Base-by-base conservation (phyloP, 2,329 filamentous ascomycete genomes). In the Corynespora cassiicola region DNA sequence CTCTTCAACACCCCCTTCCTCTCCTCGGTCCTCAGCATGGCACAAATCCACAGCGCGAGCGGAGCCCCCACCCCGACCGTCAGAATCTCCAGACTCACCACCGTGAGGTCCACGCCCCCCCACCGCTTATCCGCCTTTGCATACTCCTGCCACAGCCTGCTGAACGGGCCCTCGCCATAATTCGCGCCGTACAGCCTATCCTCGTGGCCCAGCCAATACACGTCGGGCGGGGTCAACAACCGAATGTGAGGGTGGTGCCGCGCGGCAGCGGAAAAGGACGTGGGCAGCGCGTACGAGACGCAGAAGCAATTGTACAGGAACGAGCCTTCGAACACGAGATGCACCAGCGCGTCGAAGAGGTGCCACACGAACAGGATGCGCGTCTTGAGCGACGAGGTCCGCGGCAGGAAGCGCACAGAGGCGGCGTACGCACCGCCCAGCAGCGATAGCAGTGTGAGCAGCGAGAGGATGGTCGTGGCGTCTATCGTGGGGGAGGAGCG, bases 271-370 rank as follows among this genome's bases (percentile, higher is more conserved):
- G 57, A 54, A 39, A 68, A 66, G 24, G 52, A 54, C 24, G 68
- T 66, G 6, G 74, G 68, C 24, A 80, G 64, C 14, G 67, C 58
- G 31, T 70, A 69, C 57, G 75, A 83, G 52, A 78, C 78, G 78
- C 90, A 92, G 79, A 97, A 95, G 75, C 89, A 95, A 73, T 95
- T 89, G 77, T 90, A 96, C 16, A 96, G 82, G 70, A 90, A 97
- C 59, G 84, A 86, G 36, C 90, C 91, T 73, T 97, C 92, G 65
- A 97, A 87, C 66, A 90, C 76, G 70, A 95, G 83, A 74, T 99
- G 94, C 60, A 91, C 92, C 27, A 96, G 79, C 20, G 89, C 89
- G 68, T 96, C 91, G 72, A 95, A 95, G 23, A 88, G 80, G 74
- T 96, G 91, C 92, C 92, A 96, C 71, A 95, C 81, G 78, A 96